Evolutionary conservation across 1,284 basidiomycete species (phyloP).

Genomic region (Boletus subluridellus): DNA sequence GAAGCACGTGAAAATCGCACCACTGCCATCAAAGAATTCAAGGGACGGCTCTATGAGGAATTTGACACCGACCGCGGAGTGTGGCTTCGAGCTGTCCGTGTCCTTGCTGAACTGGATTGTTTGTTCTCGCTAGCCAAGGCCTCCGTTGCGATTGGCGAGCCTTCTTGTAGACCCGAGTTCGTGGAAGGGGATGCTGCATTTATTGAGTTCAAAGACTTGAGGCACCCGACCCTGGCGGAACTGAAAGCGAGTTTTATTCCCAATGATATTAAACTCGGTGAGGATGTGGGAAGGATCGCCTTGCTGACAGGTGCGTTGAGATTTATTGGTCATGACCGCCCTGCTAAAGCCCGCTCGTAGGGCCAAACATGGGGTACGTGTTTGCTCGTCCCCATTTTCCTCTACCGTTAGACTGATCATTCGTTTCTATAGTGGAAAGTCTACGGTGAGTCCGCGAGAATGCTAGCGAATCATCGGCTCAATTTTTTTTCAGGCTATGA

Average conservation of each 20-base stretch:
- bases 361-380: conserved; percentile 87
- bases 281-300: conserved; percentile 73
- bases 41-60: conserved; percentile 73
- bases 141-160: conserved; percentile 86
- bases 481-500: conserved; percentile 58
- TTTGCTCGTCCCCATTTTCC: neutral
- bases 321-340: neutral
- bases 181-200: conserved; percentile 77
- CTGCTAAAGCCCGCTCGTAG: conserved; percentile 34
- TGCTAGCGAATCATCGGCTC: neutral
- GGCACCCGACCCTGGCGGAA: conserved; percentile 81
- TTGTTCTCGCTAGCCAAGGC: conserved; percentile 90
- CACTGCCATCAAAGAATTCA: conserved; percentile 78
- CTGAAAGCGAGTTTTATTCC: conserved; percentile 84
- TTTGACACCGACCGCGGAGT: conserved; percentile 81
- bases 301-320: conserved; percentile 74
- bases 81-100: conserved; percentile 76
- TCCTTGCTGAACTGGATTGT: conserved; percentile 89
- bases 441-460: conserved; percentile 53
- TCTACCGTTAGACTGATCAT: neutral
- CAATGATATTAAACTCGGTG: conserved; percentile 88
- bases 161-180: conserved; percentile 87
- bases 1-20: conserved; percentile 88
- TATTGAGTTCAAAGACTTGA: conserved; percentile 74
- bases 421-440: conserved; percentile 64